Evolutionary conservation across 73 alveolate genomes (phyloP).

Genomic region (Paramecium caudatum): DNA sequence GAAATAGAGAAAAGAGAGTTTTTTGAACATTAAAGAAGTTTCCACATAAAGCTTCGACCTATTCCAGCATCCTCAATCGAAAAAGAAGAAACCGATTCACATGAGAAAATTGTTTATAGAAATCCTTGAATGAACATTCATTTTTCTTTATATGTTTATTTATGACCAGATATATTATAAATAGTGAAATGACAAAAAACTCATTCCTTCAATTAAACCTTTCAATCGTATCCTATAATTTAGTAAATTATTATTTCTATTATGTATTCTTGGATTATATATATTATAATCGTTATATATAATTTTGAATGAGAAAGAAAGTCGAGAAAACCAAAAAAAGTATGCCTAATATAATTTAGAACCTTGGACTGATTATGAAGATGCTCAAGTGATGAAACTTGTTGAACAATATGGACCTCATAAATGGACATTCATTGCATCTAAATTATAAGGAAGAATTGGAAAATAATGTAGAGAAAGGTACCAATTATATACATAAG

Average conservation of each 20-base stretch:
- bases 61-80: neutral
- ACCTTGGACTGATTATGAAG: conserved; percentile 99
- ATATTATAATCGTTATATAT: conserved; percentile 33
- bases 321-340: conserved; percentile 58
- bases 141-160: neutral
- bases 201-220: too few species aligned
- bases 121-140: neutral
- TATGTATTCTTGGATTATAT: neutral
- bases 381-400: conserved; percentile 89
- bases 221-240: neutral
- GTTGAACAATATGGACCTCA: conserved; percentile 98
- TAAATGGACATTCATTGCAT: conserved; percentile 97
- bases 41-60: neutral
- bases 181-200: neutral
- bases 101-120: too few species aligned
- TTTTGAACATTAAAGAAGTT: neutral
- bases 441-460: conserved; percentile 95
- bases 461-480: conserved; percentile 98
- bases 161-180: neutral
- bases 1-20: neutral
- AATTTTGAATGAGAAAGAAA: conserved; percentile 56
- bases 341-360: neutral
- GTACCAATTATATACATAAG: conserved; percentile 65
- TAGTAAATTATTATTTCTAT: neutral
- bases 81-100: conserved; percentile 32